These are phyloP conservation scores for Penicillium ucsense DNA, from an alignment of 495 filamentous ascomycete species.

Conservation along the genomic window DNA sequence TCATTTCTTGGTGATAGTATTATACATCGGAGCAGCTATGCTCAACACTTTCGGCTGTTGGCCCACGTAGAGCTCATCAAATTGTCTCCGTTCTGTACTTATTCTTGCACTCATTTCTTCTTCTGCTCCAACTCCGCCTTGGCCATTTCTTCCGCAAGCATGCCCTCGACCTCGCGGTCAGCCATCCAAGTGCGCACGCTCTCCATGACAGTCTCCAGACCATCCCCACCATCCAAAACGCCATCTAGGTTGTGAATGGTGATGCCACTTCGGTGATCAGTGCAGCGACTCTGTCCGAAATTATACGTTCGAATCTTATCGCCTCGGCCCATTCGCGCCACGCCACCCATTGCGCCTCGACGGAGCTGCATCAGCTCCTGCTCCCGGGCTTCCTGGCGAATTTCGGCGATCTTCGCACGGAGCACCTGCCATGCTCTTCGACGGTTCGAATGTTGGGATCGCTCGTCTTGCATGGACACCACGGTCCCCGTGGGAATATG, in stretches of 20 bases:
- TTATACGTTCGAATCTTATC: conserved; percentile 97
- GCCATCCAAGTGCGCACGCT: conserved; percentile 72
- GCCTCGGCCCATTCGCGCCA: conserved; percentile 71
- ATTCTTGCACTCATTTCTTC: not conserved
- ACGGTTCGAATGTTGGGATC: conserved; percentile 85
- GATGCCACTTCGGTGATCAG: conserved; percentile 81
- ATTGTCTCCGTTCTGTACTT: not conserved
- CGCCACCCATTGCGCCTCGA: conserved; percentile 64
- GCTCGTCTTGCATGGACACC: conserved; percentile 83
- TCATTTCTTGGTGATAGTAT: conserved; percentile 10
- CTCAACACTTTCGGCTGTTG: not conserved
- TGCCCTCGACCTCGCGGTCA: conserved; percentile 62
- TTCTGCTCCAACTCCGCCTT: conserved; percentile 11
- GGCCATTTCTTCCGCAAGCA: conserved; percentile 43
- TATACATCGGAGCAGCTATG: not conserved
- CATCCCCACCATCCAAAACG: conserved; percentile 63
- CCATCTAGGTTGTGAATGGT: conserved; percentile 74
- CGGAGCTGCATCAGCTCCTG: conserved; percentile 65
- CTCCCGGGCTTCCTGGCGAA: conserved; percentile 72
- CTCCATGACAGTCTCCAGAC: conserved; percentile 67
- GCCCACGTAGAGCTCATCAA: too few relatives aligned
- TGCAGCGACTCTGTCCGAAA: conserved; percentile 84
- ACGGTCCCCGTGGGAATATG: conserved; percentile 80
- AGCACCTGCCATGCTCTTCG: conserved; percentile 78
- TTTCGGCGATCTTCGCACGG: conserved; percentile 73